Base-by-base conservation (phyloP, 441 rosid species). In the Syzygium malaccense region DNA sequence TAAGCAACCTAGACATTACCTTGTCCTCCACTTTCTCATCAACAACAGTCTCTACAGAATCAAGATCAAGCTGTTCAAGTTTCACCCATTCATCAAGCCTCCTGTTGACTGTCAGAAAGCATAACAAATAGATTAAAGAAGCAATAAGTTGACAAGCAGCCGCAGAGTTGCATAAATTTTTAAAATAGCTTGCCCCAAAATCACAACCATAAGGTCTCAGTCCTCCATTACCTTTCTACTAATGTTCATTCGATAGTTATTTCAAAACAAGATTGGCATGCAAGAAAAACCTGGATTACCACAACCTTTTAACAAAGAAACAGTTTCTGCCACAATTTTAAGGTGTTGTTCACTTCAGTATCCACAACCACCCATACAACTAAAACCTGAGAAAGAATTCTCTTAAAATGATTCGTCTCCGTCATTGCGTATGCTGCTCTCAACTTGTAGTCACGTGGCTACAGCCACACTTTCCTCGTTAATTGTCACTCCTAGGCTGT, bases 11-110 rank as follows among this genome's bases (percentile, higher is more conserved):
- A 57, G n/a, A 60, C 80, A 85, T 80, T 89, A 97, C 99, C 99
- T 98, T 98, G 87, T 98, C 99, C 91, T 98, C 99, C 87, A 98
- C 99, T 92, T 97, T 98, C 91, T 98, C 99, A 93, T 97, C 99
- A 55, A 98, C 95, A 85, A 97, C 99, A 54, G 98, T 90, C 92
- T 97, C 99, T 51, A 98, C 99, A 3, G 99, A 98, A 89, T 93
- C 95, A 90, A 97, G 99, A 92, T 98, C 98, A 33, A 98, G 94
- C 57, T 97, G 99, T 68, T 97, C 99, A 79, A 96, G 99, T 92
- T 96, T 97, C 90, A 96, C 98, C 99, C 99, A 98, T 90, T 98
- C 99, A 92, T 98, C 99, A 55, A 98, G 98, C 92, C 99, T 96
- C 93, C 99, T 93, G 90, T 98, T 98, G 92, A 98, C 99, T 97